Percentiles rank a stretch among this genome's conserved stretches.
Evolutionary conservation across 345 rosid species (phyloP).

Genomic region (Murraya koenigii): DNA sequence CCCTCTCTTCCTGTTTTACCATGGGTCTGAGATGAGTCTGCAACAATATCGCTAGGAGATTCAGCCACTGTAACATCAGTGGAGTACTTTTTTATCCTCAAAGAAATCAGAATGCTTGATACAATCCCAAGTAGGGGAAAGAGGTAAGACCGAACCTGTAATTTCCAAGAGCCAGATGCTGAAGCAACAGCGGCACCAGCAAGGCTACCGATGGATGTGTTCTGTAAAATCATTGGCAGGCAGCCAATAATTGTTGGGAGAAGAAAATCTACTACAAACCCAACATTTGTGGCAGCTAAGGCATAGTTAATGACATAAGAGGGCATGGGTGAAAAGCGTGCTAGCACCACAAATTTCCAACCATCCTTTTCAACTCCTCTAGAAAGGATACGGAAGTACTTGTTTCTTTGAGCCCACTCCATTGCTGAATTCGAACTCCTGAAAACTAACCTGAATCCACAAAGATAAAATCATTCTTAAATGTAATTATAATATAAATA

Average conservation of each 20-base stretch:
- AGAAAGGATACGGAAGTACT: slow-evolving; percentile 67
- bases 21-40: slow-evolving; percentile 18
- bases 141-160: slow-evolving; percentile 63
- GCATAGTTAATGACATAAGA: slow-evolving; percentile 87
- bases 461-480: neutral
- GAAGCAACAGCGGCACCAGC: slow-evolving; percentile 92
- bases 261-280: slow-evolving; percentile 78
- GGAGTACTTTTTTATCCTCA: slow-evolving; percentile 74
- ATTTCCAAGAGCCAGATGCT: slow-evolving; percentile 57
- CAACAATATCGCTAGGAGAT: slow-evolving; percentile 22
- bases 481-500: neutral
- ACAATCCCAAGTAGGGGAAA: slow-evolving; percentile 70
- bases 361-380: slow-evolving; percentile 90
- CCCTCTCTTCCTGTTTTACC: slow-evolving; percentile 11
- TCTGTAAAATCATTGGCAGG: slow-evolving; percentile 93
- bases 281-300: slow-evolving; percentile 78
- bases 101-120: slow-evolving; percentile 78
- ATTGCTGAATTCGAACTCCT: slow-evolving; percentile 61
- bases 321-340: slow-evolving; percentile 93
- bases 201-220: slow-evolving; percentile 90
- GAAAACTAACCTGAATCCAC: slow-evolving; percentile 58
- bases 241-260: slow-evolving; percentile 82
- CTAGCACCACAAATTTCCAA: slow-evolving; percentile 93
- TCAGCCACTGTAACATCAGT: slow-evolving; percentile 35
- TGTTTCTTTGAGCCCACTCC: slow-evolving; percentile 68